These are phyloP conservation scores for Trichoderma atroviride DNA, from an alignment of 2,329 filamentous ascomycete species.

Conservation along the genomic window DNA sequence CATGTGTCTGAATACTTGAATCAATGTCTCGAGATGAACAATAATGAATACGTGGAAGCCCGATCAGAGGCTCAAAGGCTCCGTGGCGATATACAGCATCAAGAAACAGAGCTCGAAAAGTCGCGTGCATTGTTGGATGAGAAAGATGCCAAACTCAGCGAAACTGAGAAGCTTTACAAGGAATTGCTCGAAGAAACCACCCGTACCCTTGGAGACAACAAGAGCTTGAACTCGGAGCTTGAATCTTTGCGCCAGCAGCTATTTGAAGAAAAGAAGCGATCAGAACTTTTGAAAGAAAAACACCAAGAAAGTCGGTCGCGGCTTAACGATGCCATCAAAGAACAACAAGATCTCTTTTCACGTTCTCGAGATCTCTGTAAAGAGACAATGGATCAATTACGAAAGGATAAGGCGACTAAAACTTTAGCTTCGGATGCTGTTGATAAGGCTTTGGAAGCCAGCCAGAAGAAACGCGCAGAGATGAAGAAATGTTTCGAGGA, in stretches of 20 bases:
- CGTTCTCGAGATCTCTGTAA: slow-evolving; percentile 40
- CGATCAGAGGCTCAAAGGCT: slow-evolving; percentile 35
- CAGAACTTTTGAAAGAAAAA: slow-evolving; percentile 38
- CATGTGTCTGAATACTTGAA: slow-evolving; percentile 41
- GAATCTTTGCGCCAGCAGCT: slow-evolving; percentile 35
- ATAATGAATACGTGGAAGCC: slow-evolving; percentile 37
- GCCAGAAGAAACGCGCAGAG: slow-evolving; percentile 39
- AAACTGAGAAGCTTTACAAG: slow-evolving; percentile 32
- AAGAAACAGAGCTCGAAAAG: slow-evolving; percentile 30
- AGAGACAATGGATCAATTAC: slow-evolving; percentile 40
- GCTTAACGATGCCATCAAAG: slow-evolving; percentile 50
- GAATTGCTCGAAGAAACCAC: slow-evolving; percentile 35
- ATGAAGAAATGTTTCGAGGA: slow-evolving; percentile 38
- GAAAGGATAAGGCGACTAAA: slow-evolving; percentile 36
- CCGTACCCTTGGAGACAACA: slow-evolving; percentile 33
- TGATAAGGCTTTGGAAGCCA: slow-evolving; percentile 36
- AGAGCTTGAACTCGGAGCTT: slow-evolving; percentile 36
- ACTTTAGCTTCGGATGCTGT: slow-evolving; percentile 32
- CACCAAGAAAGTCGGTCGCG: slow-evolving; percentile 41
- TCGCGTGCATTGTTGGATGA: slow-evolving; percentile 20
- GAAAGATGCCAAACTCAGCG: slow-evolving; percentile 35
- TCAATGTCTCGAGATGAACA: slow-evolving; percentile 38
- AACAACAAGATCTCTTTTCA: slow-evolving; percentile 50
- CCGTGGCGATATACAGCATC: slow-evolving; percentile 31
- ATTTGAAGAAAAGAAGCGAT: slow-evolving; percentile 31